These are phyloP conservation scores for Mixia osmundae DNA, from an alignment of 1,284 basidiomycete species.

Conservation along the genomic window DNA sequence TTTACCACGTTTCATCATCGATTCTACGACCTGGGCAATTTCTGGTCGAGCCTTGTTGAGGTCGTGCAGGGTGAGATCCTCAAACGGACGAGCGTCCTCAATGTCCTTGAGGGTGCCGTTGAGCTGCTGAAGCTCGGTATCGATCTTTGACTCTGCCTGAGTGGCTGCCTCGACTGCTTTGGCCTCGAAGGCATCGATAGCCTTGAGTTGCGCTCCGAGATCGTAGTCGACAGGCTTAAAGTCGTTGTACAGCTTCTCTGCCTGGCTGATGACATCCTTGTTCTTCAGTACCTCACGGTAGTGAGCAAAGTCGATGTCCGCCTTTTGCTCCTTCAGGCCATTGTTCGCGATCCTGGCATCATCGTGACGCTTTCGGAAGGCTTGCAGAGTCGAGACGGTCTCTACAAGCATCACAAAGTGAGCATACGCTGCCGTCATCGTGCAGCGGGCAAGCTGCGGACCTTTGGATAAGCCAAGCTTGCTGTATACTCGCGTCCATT, in stretches of 20 bases:
- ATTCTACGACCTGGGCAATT: slow-evolving; percentile 76
- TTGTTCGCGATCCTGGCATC: slow-evolving; percentile 59
- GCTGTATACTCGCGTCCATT: slow-evolving; percentile 75
- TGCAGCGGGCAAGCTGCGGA: slow-evolving; percentile 20
- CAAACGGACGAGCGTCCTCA: slow-evolving; percentile 88
- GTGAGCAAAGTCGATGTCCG: slow-evolving; percentile 60
- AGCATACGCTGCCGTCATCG: background rate
- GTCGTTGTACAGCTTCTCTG: slow-evolving; percentile 63
- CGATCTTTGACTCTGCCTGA: slow-evolving; percentile 80
- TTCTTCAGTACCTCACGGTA: slow-evolving; percentile 86
- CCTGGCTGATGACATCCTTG: slow-evolving; percentile 70
- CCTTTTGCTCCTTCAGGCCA: slow-evolving; percentile 45
- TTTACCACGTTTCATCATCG: slow-evolving; percentile 96
- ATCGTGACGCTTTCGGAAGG: slow-evolving; percentile 85
- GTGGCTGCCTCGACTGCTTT: slow-evolving; percentile 91
- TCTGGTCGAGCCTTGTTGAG: slow-evolving; percentile 82
- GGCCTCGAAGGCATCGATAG: slow-evolving; percentile 87
- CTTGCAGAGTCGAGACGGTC: slow-evolving; percentile 65
- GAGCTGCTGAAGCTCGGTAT: slow-evolving; percentile 74
- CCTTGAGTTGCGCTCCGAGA: slow-evolving; percentile 69
- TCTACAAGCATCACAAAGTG: slow-evolving; percentile 30
- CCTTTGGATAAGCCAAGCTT: slow-evolving; percentile 81
- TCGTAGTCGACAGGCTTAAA: slow-evolving; percentile 98
- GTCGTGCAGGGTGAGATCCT: slow-evolving; percentile 81
- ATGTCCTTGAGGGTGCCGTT: slow-evolving; percentile 91